Evolutionary conservation across 495 filamentous ascomycete genomes (phyloP).

Genomic region (Tricharina praecox): DNA sequence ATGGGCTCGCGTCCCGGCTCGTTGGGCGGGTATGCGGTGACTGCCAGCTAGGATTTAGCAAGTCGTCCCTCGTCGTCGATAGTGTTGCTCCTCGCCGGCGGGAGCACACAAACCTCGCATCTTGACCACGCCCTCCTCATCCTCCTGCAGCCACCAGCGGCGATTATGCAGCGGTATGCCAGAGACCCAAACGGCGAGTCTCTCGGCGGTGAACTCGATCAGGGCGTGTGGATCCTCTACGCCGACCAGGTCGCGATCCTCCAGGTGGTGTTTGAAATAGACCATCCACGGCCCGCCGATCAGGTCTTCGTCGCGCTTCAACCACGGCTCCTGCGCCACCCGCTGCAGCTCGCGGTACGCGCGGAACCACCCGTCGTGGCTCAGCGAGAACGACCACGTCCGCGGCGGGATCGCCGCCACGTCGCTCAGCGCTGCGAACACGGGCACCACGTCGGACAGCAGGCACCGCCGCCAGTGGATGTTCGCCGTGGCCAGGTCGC

Average conservation of each 20-base stretch:
- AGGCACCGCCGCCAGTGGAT: slow-evolving; percentile 19
- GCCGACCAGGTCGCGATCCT: neutral
- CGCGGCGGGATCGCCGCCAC: slow-evolving; percentile 7
- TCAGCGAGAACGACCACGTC: slow-evolving; percentile 19
- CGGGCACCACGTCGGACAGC: slow-evolving; percentile 5
- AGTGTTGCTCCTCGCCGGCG: neutral
- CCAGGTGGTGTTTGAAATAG: slow-evolving; percentile 21
- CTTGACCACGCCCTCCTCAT: neutral
- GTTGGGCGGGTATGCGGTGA: slow-evolving; percentile 22
- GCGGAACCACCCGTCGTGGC: slow-evolving; percentile 23
- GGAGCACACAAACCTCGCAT: slow-evolving; percentile 1
- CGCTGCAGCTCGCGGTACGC: slow-evolving; percentile 15
- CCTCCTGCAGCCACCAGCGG: slow-evolving; percentile 12
- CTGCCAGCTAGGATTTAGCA: slow-evolving; percentile 10
- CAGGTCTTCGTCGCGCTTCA: slow-evolving; percentile 13
- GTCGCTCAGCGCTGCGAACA: slow-evolving; percentile 10
- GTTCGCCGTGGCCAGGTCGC: slow-evolving; percentile 16
- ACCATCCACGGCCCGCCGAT: slow-evolving; percentile 17
- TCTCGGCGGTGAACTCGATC: slow-evolving; percentile 11
- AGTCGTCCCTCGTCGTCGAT: neutral
- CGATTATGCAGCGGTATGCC: slow-evolving; percentile 15
- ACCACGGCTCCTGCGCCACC: slow-evolving; percentile 10
- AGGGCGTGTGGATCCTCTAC: slow-evolving; percentile 11
- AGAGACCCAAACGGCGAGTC: slow-evolving; percentile 7
- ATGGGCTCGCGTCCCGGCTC: slow-evolving; percentile 17